Conservation (phyloP, 208 protist genomes). For the Spironucleus salmonicida region DNA sequence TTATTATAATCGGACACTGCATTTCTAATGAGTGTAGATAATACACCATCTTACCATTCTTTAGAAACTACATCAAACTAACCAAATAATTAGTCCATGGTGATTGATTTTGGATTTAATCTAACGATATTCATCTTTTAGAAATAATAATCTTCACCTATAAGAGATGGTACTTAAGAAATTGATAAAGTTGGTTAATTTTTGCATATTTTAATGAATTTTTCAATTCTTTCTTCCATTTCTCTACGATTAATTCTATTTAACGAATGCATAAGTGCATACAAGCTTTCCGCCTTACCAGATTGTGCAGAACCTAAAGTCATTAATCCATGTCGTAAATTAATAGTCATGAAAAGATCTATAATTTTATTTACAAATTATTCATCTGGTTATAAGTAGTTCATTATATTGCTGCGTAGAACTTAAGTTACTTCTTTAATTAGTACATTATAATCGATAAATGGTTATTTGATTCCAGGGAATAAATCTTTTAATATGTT, state of each 20-base stretch:
- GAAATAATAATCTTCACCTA: not conserved
- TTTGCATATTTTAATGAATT: not conserved
- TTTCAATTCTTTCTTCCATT: not conserved
- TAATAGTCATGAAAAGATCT: slow-evolving; percentile 22
- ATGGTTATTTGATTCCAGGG: slow-evolving; percentile 33
- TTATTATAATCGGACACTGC: slow-evolving; percentile 34
- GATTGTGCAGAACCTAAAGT: not conserved
- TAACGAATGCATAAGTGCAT: not conserved
- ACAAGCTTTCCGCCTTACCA: not conserved
- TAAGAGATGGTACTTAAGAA: not conserved
- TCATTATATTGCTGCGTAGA: slow-evolving; percentile 4
- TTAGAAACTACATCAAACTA: slow-evolving; percentile 77
- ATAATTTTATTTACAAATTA: slow-evolving; percentile 15
- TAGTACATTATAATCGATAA: not conserved
- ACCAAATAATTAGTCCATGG: slow-evolving; percentile 76
- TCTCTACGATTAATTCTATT: not conserved
- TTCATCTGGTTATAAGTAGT: not conserved
- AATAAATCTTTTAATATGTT: slow-evolving; percentile 50
- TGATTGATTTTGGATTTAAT: slow-evolving; percentile 60
- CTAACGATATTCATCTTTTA: slow-evolving; percentile 36
- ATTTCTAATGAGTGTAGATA: slow-evolving; percentile 69
- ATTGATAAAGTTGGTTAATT: not conserved
- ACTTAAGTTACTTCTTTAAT: not conserved
- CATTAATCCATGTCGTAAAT: slow-evolving; percentile 17
- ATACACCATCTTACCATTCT: slow-evolving; percentile 90